These are phyloP conservation scores for Leccinellum rugosiceps DNA, from an alignment of 768 basidiomycete genomes.

Conservation along the genomic window DNA sequence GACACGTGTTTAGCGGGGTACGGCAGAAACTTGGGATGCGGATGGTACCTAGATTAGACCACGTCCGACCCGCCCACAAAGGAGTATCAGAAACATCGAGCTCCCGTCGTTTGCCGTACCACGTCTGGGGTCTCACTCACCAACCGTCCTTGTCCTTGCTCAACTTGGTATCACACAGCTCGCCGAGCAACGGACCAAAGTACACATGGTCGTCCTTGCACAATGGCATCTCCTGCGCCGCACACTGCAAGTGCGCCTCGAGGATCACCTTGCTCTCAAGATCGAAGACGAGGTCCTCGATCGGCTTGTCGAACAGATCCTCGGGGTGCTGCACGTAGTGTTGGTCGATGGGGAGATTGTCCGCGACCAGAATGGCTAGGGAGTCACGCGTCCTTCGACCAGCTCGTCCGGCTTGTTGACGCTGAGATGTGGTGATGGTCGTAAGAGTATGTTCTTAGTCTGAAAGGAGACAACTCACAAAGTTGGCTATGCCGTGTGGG, in stretches of 20 bases:
- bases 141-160: slow-evolving; percentile 76
- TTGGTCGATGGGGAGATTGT: slow-evolving; percentile 66
- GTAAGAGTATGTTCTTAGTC: background rate
- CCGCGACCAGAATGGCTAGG: slow-evolving; percentile 70
- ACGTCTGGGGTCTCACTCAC: slow-evolving; percentile 35
- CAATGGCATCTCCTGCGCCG: slow-evolving; percentile 82
- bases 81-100: background rate
- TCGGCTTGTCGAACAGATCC: slow-evolving; percentile 61
- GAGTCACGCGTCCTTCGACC: slow-evolving; percentile 80
- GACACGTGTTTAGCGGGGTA: slow-evolving; percentile 70
- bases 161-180: slow-evolving; percentile 61
- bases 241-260: slow-evolving; percentile 87
- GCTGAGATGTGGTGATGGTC: slow-evolving; percentile 36
- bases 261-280: slow-evolving; percentile 69
- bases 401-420: slow-evolving; percentile 87
- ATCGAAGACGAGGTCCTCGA: slow-evolving; percentile 67
- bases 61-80: background rate
- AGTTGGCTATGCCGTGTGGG: slow-evolving; percentile 74
- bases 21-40: slow-evolving; percentile 75
- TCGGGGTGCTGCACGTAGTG: slow-evolving; percentile 70
- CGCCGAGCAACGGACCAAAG: slow-evolving; percentile 62
- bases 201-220: slow-evolving; percentile 60
- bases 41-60: slow-evolving; percentile 61
- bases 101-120: background rate
- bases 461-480: slow-evolving; percentile 45